Conservation (phyloP, 768 basidiomycete species). For the Pisolithus microcarpus region DNA sequence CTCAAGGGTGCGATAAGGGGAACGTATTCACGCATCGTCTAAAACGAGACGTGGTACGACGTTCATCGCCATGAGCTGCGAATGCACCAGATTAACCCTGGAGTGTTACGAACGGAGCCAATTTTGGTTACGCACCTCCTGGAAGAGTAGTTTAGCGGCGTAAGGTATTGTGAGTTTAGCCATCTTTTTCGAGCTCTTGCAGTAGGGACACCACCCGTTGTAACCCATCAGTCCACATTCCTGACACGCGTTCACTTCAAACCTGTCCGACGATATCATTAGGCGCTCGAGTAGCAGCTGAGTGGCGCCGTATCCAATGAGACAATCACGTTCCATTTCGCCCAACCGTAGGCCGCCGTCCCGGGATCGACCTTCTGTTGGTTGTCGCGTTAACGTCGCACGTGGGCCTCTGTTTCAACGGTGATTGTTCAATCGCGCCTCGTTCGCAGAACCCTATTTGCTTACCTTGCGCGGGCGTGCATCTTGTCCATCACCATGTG, state of each 20-base stretch:
- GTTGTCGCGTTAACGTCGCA: constrained; percentile 93
- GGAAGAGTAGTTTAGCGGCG: constrained; percentile 88
- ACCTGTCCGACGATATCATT: constrained; percentile 99
- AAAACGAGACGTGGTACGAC: constrained; percentile 84
- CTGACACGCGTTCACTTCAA: constrained; percentile 93
- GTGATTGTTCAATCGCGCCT: constrained; percentile 6
- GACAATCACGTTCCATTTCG: constrained; percentile 99
- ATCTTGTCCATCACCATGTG: constrained; percentile 99
- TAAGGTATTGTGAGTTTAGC: constrained; percentile 94
- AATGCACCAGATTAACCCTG: constrained; percentile 2
- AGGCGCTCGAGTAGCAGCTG: constrained; percentile 93
- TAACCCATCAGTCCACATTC: constrained; percentile 93
- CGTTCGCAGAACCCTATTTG: constrained; percentile 9
- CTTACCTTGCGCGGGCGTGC: constrained; percentile 93
- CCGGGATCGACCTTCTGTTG: constrained; percentile 95
- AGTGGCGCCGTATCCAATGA: constrained; percentile 97
- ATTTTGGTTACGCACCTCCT: constrained; percentile 52
- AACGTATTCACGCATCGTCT: constrained; percentile 55
- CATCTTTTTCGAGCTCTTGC: constrained; percentile 96
- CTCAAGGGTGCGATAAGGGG: not conserved
- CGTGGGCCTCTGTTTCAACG: constrained; percentile 73
- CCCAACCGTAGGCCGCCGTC: constrained; percentile 96
- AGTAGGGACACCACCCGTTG: constrained; percentile 95
- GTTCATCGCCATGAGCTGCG: constrained; percentile 93
- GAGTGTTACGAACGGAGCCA: not conserved